phyloP scores from a whole-genome alignment of 179 eudicot species.

The Corrigiola litoralis region DNA sequence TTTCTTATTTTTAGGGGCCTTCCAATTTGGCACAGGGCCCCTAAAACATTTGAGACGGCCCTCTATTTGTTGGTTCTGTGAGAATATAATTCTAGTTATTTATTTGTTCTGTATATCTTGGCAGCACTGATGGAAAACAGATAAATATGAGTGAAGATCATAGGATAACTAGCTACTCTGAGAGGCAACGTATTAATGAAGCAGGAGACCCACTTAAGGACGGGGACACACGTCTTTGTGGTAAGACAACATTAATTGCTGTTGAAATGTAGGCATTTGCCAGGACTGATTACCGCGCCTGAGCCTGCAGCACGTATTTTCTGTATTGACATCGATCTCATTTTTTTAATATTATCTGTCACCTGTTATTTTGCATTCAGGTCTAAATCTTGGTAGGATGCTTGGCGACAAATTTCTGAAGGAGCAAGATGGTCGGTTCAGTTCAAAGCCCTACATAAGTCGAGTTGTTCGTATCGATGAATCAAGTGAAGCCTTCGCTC shows the following conservation, averaged over 20 bases:
- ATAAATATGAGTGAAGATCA: constrained; percentile 95
- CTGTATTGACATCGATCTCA: neutral
- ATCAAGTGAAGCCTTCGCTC: constrained; percentile 57
- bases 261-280: neutral
- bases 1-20: no score
- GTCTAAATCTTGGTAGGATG: constrained; percentile 93
- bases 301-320: neutral
- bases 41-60: no score
- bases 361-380: constrained; percentile 32
- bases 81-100: neutral
- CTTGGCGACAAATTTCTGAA: constrained; percentile 96
- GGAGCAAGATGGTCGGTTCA: constrained; percentile 92
- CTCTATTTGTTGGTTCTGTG: no score
- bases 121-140: constrained; percentile 75
- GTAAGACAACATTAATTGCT: no score
- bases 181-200: constrained; percentile 78
- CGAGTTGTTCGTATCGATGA: constrained; percentile 56
- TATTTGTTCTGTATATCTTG: constrained; percentile 11
- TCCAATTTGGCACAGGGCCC: no score
- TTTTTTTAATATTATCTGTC: neutral
- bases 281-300: neutral
- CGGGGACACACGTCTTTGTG: constrained; percentile 93
- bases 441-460: constrained; percentile 83
- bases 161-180: constrained; percentile 73
- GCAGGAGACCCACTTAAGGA: constrained; percentile 78